Percentiles rank a stretch among this genome's conserved stretches.
These are phyloP conservation scores for Kodamaea kaohsiungensis DNA, from an alignment of 805 yeast genomes.

Conservation along the genomic window DNA sequence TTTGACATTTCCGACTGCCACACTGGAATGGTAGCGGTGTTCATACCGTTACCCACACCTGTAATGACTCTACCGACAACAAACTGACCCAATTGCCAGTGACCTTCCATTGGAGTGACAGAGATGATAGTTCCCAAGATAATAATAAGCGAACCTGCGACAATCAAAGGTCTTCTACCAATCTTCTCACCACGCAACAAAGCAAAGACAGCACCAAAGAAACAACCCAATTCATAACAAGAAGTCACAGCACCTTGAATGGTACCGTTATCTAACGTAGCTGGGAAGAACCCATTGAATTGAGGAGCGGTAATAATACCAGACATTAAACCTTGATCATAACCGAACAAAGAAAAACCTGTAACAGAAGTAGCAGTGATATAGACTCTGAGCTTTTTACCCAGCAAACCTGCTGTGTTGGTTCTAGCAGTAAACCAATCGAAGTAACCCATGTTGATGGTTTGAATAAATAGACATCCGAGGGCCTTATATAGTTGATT, in stretches of 20 bases:
- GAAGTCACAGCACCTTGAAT: conserved; percentile 33
- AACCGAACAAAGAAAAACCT: conserved; percentile 31
- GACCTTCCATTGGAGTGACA: conserved; percentile 34
- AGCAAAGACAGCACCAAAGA: conserved; percentile 45
- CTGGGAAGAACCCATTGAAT: conserved; percentile 41
- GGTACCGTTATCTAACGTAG: conserved; percentile 28
- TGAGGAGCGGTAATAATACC: conserved; percentile 42
- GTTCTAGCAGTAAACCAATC: conserved; percentile 35
- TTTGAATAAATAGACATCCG: background rate
- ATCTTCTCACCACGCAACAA: conserved; percentile 39
- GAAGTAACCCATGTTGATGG: conserved; percentile 7
- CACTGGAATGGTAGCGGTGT: conserved; percentile 47
- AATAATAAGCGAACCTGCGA: conserved; percentile 39
- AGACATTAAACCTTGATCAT: conserved; percentile 46
- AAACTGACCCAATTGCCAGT: conserved; percentile 46
- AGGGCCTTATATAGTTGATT: background rate
- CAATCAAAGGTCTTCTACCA: conserved; percentile 45
- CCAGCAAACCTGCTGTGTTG: conserved; percentile 56
- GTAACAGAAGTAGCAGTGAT: conserved; percentile 30
- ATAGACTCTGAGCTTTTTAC: conserved; percentile 43
- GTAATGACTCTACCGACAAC: conserved; percentile 50
- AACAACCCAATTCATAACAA: conserved; percentile 35
- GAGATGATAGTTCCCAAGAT: conserved; percentile 44
- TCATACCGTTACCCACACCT: conserved; percentile 43
- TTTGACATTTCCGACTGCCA: conserved; percentile 50